These are phyloP conservation scores for Albifimbria verrucaria DNA, from an alignment of 2,329 filamentous ascomycete species.

Conservation along the genomic window DNA sequence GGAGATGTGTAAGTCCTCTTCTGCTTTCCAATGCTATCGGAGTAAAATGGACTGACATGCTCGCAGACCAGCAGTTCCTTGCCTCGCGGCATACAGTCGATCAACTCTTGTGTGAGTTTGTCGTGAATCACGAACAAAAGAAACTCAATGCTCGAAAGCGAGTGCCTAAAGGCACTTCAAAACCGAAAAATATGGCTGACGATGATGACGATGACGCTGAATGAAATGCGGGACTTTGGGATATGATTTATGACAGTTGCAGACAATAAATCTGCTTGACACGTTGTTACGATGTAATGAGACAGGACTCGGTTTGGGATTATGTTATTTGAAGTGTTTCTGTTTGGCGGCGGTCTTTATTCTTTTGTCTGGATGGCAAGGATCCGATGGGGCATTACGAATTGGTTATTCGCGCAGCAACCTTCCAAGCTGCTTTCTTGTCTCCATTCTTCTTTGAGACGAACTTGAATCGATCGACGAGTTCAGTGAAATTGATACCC, in stretches of 20 bases:
- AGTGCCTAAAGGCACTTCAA: conserved; percentile 20
- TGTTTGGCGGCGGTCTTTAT: neutral
- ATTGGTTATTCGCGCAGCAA: neutral
- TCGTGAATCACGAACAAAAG: conserved; percentile 36
- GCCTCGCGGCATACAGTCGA: conserved; percentile 28
- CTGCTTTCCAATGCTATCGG: neutral
- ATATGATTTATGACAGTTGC: neutral
- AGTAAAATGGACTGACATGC: neutral
- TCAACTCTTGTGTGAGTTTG: conserved; percentile 28
- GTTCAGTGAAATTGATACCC: neutral
- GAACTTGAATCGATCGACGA: neutral
- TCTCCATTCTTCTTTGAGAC: neutral
- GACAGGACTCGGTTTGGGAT: neutral
- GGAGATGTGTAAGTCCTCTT: conserved; percentile 30
- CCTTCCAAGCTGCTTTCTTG: neutral
- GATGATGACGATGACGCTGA: conserved; percentile 18
- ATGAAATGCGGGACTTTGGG: too few species aligned
- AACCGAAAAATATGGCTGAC: conserved; percentile 16
- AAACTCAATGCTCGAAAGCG: conserved; percentile 33
- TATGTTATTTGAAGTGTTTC: too few species aligned
- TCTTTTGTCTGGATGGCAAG: too few species aligned
- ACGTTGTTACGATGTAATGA: neutral
- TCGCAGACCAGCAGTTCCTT: conserved; percentile 28
- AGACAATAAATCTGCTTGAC: too few species aligned
- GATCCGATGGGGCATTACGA: too few species aligned